Evolutionary conservation across 2,329 filamentous ascomycete species (phyloP), one percentile per base, ranked within the genome.

Genomic region (Penicillium sp.): DNA sequence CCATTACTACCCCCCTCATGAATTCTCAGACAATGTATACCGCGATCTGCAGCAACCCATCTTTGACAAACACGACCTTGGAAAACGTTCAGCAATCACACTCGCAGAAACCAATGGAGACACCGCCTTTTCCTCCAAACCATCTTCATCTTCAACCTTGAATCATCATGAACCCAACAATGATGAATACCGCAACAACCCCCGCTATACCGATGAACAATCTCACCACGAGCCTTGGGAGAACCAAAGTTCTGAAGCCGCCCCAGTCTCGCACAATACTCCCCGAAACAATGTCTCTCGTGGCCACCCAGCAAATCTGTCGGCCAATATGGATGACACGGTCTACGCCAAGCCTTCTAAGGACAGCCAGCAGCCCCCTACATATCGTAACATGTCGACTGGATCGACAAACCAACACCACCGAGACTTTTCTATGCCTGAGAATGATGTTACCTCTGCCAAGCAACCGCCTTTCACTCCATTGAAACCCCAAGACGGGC

Each of bases 131-230:
- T 22, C 56, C 22, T 60, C 60, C 47, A 53, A 59, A 22, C 57
- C 57, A 49, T 65, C 58, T 8, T 64, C 61, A 18, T 49, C 58
- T 44, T 63, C 59, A 11, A 59, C 60, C 14, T 46, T 67, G 42
- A 64, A 62, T 45, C 58, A 55, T 39, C 57, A 60, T 29, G 61
- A 59, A 34, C 21, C 44, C 10, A 39, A 22, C 18, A 27, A 43
- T 13, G 21, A 29, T 21, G 40, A 43, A 29, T 54, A 38, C 47
- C 59, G 36, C 58, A 56, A 56, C 49, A 53, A 36, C 42, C 54
- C 51, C 32, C 13, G 16, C 16, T 36, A 43, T 49, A 13, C 29
- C 6, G 32, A 49, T 42, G 24, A 58, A 38, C 39, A 60, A n/a
- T 56, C 54, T 7, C 52, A 59, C 9, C 27, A 45, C 7, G 5